Evolutionary conservation across 345 rosid species (phyloP), one percentile per base, ranked within the genome.

Genomic region (Balakata baccata): DNA sequence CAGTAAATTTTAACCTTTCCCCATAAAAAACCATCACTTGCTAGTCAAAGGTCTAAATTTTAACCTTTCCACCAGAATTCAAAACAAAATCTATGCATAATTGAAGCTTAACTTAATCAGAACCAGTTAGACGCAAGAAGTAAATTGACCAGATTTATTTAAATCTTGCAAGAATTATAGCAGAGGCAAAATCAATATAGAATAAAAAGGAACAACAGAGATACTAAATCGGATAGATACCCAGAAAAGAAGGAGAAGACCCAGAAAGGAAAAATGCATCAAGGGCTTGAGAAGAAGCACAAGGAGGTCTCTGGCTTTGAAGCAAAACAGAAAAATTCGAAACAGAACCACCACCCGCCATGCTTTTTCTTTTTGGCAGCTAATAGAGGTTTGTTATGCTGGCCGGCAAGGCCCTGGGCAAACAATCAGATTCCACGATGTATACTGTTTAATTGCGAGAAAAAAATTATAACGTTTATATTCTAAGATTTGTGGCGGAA

Each of bases 401-500:
- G 64, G 72, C 76, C 79, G 74, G 49, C 23, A 67, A 62, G 46
- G 83, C 47, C 71, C 73, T 47, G 45, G 69, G 45, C 74, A 47
- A 77, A 59, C 9, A 66, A 70, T 8, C 72, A 17, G 67, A 68
- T 37, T 57, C 72, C 59, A 57, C 20, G 57, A 66, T 47, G 67
- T 38, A 22, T 12, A 37, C 4, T 39, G 12, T 41, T 20, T 7
- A 46, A 7, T 12, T 22, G 14, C 0, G 3, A 46, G 46, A 17
- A 25, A 17, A 34, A 10, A 17, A 51, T 14, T 4, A 17, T 11
- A 16, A 61, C 39, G 0, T 10, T 43, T 43, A 8, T 1, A 14
- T 5, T 52, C 7, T 81, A 86, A 43, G 77, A 41, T 83, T 90
- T 88, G 57, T 88, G 95, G 78, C 95, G 95, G 66, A 90, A 88